Conservation (phyloP, 768 basidiomycete species). For the Cyclocybe aegerita region DNA sequence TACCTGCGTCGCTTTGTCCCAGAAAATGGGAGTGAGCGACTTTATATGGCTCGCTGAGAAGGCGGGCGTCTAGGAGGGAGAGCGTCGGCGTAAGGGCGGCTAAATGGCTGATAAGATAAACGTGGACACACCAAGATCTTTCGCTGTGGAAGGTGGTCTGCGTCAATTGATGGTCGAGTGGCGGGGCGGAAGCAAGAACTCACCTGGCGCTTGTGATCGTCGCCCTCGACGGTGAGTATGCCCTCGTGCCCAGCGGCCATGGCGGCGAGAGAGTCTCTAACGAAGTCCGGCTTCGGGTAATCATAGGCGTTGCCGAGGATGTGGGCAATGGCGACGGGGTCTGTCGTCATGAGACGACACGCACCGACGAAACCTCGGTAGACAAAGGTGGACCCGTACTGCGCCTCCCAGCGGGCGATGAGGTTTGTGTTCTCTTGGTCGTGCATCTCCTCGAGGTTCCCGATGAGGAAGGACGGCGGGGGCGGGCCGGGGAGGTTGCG, state of each 20-base stretch:
- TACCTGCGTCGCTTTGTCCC: constrained; percentile 51
- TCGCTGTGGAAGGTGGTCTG: constrained; percentile 26
- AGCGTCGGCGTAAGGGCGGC: too few relatives aligned
- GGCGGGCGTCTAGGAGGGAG: constrained; percentile 50
- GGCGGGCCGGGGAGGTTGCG: constrained; percentile 44
- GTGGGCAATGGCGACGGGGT: constrained; percentile 60
- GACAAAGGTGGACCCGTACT: constrained; percentile 44
- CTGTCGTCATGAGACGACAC: constrained; percentile 51
- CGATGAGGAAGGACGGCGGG: constrained; percentile 38
- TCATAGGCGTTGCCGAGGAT: constrained; percentile 52
- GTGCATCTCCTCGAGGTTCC: constrained; percentile 46
- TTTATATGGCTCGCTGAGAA: constrained; percentile 59
- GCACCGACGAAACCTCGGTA: constrained; percentile 46
- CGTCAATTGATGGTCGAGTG: not conserved
- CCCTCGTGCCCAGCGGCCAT: constrained; percentile 16
- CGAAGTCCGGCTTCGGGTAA: constrained; percentile 53
- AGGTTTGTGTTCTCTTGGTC: constrained; percentile 49
- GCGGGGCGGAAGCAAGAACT: not conserved
- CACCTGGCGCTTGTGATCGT: constrained; percentile 43
- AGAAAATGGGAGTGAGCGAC: constrained; percentile 52
- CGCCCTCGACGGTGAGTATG: constrained; percentile 45
- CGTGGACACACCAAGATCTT: constrained; percentile 36
- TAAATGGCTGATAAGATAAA: constrained; percentile 5
- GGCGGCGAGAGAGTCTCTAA: constrained; percentile 33
- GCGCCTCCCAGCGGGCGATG: constrained; percentile 42